phyloP scores from a whole-genome alignment of 805 yeast genomes.

The Jamesozyma jinghongensis region DNA sequence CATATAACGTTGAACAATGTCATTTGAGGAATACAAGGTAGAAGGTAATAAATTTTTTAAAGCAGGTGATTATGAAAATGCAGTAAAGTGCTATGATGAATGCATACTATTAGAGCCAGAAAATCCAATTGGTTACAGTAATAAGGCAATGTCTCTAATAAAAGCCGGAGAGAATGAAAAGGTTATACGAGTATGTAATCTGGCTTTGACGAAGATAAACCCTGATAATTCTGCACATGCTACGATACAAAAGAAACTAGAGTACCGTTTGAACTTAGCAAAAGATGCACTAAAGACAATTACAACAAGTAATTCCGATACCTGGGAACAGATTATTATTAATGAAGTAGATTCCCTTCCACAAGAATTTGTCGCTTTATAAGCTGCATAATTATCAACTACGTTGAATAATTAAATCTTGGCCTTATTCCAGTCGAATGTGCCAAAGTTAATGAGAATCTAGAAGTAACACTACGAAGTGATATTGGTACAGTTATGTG shows the following conservation, averaged over 20 bases:
- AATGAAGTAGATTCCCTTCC: slow-evolving; percentile 40
- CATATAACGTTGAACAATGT: slow-evolving; percentile 2
- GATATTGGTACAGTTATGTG: no score
- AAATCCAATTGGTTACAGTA: slow-evolving; percentile 54
- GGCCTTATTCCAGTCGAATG: no score
- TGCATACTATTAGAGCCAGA: slow-evolving; percentile 43
- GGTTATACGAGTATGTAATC: slow-evolving; percentile 42
- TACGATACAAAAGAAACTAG: slow-evolving; percentile 38
- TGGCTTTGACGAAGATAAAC: slow-evolving; percentile 33
- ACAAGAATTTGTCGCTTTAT: slow-evolving; percentile 19
- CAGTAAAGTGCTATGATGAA: slow-evolving; percentile 45
- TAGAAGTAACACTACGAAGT: no score
- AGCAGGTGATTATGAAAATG: slow-evolving; percentile 36
- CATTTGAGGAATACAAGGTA: slow-evolving; percentile 21
- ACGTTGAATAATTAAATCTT: no score
- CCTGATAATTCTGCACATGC: slow-evolving; percentile 16
- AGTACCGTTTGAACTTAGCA: slow-evolving; percentile 43
- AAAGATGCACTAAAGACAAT: slow-evolving; percentile 10
- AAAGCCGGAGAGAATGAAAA: slow-evolving; percentile 41
- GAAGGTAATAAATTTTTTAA: slow-evolving; percentile 49
- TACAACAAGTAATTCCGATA: background rate
- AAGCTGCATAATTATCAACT: no score
- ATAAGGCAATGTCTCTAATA: slow-evolving; percentile 57
- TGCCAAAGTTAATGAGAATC: no score
- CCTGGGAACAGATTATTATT: slow-evolving; percentile 26